Conservation (phyloP, 495 filamentous ascomycete genomes). For the Penicillium soppii region DNA sequence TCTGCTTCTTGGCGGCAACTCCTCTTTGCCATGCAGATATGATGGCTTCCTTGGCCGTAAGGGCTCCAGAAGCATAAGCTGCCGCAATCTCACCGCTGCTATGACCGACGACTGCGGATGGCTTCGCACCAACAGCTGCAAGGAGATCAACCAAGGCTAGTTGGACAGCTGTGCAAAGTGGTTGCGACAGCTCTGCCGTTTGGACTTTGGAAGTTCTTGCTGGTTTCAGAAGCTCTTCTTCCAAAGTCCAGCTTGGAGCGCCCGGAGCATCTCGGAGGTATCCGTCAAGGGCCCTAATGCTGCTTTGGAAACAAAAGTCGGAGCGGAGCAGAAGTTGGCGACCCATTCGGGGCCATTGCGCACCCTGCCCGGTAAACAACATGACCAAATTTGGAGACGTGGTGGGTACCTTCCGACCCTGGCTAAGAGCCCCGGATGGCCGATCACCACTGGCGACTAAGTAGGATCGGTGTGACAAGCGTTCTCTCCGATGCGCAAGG, state of each 20-base stretch:
- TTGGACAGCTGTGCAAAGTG: constrained; percentile 50
- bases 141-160: constrained; percentile 49
- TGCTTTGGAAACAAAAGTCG: constrained; percentile 19
- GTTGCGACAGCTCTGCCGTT: constrained; percentile 35
- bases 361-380: constrained; percentile 69
- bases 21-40: constrained; percentile 40
- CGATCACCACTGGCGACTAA: background rate
- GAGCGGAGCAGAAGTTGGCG: constrained; percentile 25
- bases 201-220: constrained; percentile 1
- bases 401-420: background rate
- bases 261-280: background rate
- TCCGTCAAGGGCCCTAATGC: background rate
- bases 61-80: constrained; percentile 55
- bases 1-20: background rate
- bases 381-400: constrained; percentile 52
- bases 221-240: constrained; percentile 11
- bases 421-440: background rate
- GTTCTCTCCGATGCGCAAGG: constrained; percentile 1
- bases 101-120: constrained; percentile 56
- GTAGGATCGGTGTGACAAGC: constrained; percentile 5
- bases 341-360: constrained; percentile 49
- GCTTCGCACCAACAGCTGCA: constrained; percentile 34
- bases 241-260: background rate
- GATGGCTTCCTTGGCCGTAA: constrained; percentile 41
- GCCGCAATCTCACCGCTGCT: constrained; percentile 64